These are phyloP conservation scores for Colletotrichum sp. DNA, from an alignment of 2,329 filamentous ascomycete species.

Conservation along the genomic window DNA sequence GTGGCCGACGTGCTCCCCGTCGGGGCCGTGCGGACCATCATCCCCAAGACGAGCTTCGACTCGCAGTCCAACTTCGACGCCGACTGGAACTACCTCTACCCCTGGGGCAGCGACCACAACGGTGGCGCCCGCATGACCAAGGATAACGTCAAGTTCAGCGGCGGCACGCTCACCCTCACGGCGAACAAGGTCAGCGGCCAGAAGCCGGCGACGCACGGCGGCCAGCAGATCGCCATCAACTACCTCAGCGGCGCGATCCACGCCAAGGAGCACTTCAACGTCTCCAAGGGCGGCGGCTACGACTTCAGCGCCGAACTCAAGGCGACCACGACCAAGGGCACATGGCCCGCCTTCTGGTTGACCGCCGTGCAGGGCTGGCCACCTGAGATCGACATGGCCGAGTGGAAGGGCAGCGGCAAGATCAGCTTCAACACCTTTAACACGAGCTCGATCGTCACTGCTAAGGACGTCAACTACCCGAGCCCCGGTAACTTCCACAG, in stretches of 20 bases:
- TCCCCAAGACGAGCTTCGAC: constrained; percentile 16
- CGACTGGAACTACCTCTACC: constrained; percentile 59
- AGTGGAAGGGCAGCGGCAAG: constrained; percentile 65
- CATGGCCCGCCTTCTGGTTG: constrained; percentile 66
- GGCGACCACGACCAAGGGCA: constrained; percentile 46
- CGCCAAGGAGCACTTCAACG: constrained; percentile 44
- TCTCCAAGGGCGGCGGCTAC: constrained; percentile 41
- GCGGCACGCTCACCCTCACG: constrained; percentile 50
- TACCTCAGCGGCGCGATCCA: constrained; percentile 55
- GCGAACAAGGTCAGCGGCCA: constrained; percentile 49
- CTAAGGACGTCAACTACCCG: constrained; percentile 53
- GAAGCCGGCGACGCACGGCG: constrained; percentile 39
- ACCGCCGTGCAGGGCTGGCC: constrained; percentile 61
- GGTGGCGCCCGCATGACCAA: constrained; percentile 60
- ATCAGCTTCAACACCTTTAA: constrained; percentile 63
- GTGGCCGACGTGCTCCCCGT: constrained; percentile 8
- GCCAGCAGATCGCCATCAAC: constrained; percentile 48
- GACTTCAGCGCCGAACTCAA: constrained; percentile 46
- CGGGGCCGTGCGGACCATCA: constrained; percentile 3
- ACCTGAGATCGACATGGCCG: constrained; percentile 64
- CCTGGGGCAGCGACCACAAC: constrained; percentile 61
- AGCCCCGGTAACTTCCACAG: constrained; percentile 52
- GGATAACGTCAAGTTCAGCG: constrained; percentile 45
- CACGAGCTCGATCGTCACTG: constrained; percentile 49
- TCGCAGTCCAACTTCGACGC: constrained; percentile 35